Conservation (phyloP, 306 rosid genomes). For the Castanea sativa region DNA sequence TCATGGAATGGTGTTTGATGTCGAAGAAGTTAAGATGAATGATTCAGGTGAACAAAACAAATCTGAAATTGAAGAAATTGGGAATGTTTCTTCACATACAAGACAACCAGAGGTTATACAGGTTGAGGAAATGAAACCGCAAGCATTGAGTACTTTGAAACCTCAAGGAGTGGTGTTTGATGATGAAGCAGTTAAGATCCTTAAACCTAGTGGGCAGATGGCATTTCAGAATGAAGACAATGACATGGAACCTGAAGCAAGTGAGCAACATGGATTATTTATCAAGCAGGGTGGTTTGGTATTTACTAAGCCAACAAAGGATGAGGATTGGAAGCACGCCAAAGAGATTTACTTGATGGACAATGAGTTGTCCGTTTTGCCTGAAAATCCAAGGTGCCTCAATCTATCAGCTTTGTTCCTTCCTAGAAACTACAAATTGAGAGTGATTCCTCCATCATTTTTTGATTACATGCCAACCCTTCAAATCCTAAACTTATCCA, state of each 20-base stretch:
- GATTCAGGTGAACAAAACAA: background rate
- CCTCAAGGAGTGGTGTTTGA: background rate
- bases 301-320: background rate
- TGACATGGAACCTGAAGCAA: too few species aligned
- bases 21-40: background rate
- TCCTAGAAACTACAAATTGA: background rate
- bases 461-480: constrained; percentile 1
- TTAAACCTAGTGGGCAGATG: background rate
- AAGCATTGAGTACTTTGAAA: too few species aligned
- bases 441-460: constrained; percentile 1
- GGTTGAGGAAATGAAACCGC: too few species aligned
- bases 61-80: background rate
- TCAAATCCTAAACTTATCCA: background rate
- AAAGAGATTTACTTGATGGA: background rate
- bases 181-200: too few species aligned
- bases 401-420: background rate
- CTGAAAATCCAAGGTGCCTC: background rate
- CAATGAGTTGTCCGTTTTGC: background rate
- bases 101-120: too few species aligned
- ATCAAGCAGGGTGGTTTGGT: background rate
- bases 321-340: background rate
- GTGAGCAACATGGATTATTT: too few species aligned
- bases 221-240: too few species aligned
- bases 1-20: background rate
- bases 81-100: background rate